Percentiles rank a stretch among this genome's conserved stretches.
phyloP scores from a whole-genome alignment of 768 basidiomycete genomes.

The Cyathus striatus region DNA sequence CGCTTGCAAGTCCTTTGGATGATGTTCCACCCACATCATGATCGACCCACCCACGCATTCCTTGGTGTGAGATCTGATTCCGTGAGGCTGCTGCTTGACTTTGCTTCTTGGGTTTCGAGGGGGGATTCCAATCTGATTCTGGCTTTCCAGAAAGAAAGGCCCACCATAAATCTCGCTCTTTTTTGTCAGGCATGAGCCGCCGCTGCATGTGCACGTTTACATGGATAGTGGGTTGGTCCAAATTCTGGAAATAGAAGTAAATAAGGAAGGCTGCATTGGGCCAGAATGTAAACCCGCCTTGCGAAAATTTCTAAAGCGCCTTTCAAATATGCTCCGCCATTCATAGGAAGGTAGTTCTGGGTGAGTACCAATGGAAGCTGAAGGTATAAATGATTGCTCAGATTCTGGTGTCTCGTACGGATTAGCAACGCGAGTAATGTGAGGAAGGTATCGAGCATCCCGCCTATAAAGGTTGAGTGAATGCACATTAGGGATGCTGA shows the following conservation, averaged over 20 bases:
- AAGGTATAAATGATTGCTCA: slow-evolving; percentile 8
- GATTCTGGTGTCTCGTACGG: slow-evolving; percentile 51
- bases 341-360: slow-evolving; percentile 54
- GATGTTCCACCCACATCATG: slow-evolving; percentile 11
- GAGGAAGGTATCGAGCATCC: slow-evolving; percentile 63
- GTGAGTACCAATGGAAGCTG: slow-evolving; percentile 16
- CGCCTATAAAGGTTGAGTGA: slow-evolving; percentile 41
- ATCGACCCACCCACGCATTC: slow-evolving; percentile 33
- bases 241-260: slow-evolving; percentile 58
- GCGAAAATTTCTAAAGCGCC: slow-evolving; percentile 61
- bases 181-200: slow-evolving; percentile 58
- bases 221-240: slow-evolving; percentile 54
- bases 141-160: slow-evolving; percentile 65
- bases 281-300: slow-evolving; percentile 36
- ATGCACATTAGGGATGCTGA: slow-evolving; percentile 1
- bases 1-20: slow-evolving; percentile 8
- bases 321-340: slow-evolving; percentile 59
- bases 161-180: slow-evolving; percentile 79
- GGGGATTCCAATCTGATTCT: slow-evolving; percentile 61
- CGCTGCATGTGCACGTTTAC: slow-evolving; percentile 24
- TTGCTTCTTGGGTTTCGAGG: slow-evolving; percentile 33
- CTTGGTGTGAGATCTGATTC: slow-evolving; percentile 14
- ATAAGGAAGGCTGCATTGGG: no score
- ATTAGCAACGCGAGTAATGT: slow-evolving; percentile 58
- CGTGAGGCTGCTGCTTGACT: slow-evolving; percentile 12